Conservation (phyloP, 257 asterid genomes). For the Solanum chilense region DNA sequence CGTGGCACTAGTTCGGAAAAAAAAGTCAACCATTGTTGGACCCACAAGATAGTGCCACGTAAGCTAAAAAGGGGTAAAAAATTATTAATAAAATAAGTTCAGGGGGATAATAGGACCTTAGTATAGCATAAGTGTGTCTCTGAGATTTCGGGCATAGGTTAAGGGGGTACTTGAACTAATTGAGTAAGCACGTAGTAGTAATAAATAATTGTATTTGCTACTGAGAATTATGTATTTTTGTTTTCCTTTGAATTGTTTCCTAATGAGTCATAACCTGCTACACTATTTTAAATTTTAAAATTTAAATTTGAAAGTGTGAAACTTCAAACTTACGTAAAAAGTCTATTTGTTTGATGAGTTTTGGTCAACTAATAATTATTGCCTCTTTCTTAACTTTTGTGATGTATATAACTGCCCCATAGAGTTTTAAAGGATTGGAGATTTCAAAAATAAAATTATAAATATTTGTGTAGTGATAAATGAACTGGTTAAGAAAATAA, state of each 20-base stretch:
- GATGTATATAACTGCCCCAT: too few species aligned
- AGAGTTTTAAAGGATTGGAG: not conserved
- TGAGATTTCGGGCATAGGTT: too few species aligned
- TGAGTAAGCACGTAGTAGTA: not conserved
- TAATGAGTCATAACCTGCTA: not conserved
- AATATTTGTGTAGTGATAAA: not conserved
- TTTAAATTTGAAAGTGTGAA: not conserved
- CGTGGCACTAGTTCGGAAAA: too few species aligned
- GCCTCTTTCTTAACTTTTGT: not conserved
- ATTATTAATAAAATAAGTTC: too few species aligned
- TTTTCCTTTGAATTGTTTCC: not conserved
- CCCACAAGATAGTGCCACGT: too few species aligned
- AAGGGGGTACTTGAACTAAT: too few species aligned
- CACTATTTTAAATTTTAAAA: not conserved
- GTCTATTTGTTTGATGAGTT: not conserved
- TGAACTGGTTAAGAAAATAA: not conserved
- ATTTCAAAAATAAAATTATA: not conserved
- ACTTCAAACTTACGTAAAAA: not conserved
- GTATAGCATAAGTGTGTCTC: too few species aligned
- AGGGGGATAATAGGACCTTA: too few species aligned
- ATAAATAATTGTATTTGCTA: not conserved
- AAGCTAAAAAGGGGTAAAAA: too few species aligned
- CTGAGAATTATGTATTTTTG: not conserved
- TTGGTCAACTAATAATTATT: not conserved
- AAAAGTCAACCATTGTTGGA: too few species aligned